Conservation (phyloP, 192 early-diverging fungal genomes). For the Rhizophagus clarus region DNA sequence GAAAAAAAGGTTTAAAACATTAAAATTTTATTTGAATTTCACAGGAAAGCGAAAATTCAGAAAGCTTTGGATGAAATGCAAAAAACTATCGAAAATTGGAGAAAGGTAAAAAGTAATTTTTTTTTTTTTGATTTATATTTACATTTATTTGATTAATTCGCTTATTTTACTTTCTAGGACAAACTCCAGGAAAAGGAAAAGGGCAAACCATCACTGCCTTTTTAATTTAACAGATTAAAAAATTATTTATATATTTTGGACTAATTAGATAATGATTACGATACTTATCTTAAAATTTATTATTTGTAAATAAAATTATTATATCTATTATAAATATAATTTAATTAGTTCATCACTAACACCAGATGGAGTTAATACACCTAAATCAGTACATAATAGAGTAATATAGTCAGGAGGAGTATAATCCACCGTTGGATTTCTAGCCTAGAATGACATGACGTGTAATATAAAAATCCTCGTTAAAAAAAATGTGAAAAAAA, state of each 20-base stretch:
- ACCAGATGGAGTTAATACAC: conserved; percentile 88
- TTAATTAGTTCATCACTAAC: conserved; percentile 88
- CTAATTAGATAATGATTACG: no score
- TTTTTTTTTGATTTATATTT: background rate
- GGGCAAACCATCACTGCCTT: conserved; percentile 24
- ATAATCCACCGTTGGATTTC: conserved; percentile 88
- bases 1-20: background rate
- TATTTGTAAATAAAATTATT: background rate
- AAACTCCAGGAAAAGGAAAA: conserved; percentile 28
- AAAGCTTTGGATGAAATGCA: conserved; percentile 51
- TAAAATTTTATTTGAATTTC: conserved; percentile 3
- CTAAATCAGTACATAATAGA: conserved; percentile 84
- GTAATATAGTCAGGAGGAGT: conserved; percentile 92
- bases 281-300: no score
- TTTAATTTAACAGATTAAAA: background rate
- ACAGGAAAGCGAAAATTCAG: conserved; percentile 42
- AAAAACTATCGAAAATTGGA: conserved; percentile 47
- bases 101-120: conserved; percentile 34
- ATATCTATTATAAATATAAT: conserved; percentile 60
- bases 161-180: background rate
- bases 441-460: conserved; percentile 28
- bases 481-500: background rate
- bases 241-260: no score
- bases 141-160: background rate
- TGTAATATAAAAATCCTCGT: no score